Base-by-base conservation (phyloP, 495 filamentous ascomycete species). In the Glarea lozoyensis region DNA sequence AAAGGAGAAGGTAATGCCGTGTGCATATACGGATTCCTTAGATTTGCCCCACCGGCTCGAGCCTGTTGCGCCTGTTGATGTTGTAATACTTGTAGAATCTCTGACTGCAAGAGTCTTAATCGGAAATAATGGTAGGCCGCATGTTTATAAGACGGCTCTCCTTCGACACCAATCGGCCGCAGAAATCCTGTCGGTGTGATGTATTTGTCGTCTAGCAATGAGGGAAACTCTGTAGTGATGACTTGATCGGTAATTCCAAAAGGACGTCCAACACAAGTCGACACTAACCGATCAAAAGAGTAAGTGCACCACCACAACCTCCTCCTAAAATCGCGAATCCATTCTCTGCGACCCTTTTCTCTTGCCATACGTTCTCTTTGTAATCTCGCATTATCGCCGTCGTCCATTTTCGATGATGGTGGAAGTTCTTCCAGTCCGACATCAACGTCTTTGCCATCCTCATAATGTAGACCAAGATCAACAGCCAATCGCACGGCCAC, bases 231-330 rank as follows among this genome's bases (percentile, higher is more conserved):
- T 5, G 83, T 96, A 22, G 90, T 97, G 49, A 97, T 82, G 30
- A 90, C 87, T 57, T 92, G 85, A 59, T 97, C 90, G 7, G 81
- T 86, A 45, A 97, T 89, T 20, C 90, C 88, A 55, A 96, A 94
- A 11, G 90, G 90, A 27, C 90, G 73, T 31, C 90, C 90, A 25
- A 96, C 90, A 48, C 89, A 95, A 12, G 86, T 86, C 47, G 82
- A 84, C 38, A 95, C 90, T 16, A 97, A 78, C 20, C 90, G 78
- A 57, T 97, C 90, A 48, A 95, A 83, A 22, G 85, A 88, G 58
- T 97, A 97, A 1, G 86, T 85, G 64, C 87, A 94, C 90, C 90
- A 97, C 88, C 90, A 97, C 15, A 97, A 67, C 20, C 90, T 76
- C 45, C 90, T 74, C 36, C 89, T 78, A 27, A 94, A 68, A 58